Evolutionary conservation across 2,329 filamentous ascomycete genomes (phyloP), one percentile per base, ranked within the genome.

Genomic region (Penicillium vulpinum): DNA sequence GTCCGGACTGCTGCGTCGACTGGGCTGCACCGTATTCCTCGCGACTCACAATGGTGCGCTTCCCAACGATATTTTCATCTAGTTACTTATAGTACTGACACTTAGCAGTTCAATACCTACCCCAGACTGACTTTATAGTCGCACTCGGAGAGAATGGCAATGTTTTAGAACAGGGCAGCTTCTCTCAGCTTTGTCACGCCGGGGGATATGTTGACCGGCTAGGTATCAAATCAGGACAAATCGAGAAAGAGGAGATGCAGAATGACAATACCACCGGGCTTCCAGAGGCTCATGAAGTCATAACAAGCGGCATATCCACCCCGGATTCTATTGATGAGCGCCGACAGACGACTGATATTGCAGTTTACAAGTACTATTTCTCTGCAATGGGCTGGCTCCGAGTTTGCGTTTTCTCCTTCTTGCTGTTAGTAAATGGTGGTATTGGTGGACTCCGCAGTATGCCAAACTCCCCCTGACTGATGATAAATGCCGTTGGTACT

Each of bases 11-110:
- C 63, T 82, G 1, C 73, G 73, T 13, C 66, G 62, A 15, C 62
- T 68, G 18, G 67, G 70, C 0, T 69, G 70, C 8, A 80, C 78
- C 0, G 74, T 80, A 0, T 59, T 84, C 1, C 62, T 84, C 4
- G 73, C 75, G 0, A 80, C 79, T 0, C 77, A 80, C 43, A 35
- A 35, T 35, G 31, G 31, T 35, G 15, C 15, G 31, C 5, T 11
- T 16, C 3, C 11, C 29, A 29, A 33, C 31, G 31, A 7, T 35
- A 35, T 6, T 2, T 35, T 33, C 15, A 7, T 35, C 31, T 7
- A 15, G 13, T 16, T 16, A 45, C n/a, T 28, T 0, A 13, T 45
- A 5, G 21, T 41, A 41, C 21, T 41, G 39, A 41, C 39, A 6
- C 26, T 13, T 16, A 29, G 6, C 28, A 39, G 70, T 72, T 36